A percentile compares a stretch with the other conserved stretches of the same genome.
Evolutionary conservation across 2,329 filamentous ascomycete genomes (phyloP).

Genomic region (Diplodia sapinea): DNA sequence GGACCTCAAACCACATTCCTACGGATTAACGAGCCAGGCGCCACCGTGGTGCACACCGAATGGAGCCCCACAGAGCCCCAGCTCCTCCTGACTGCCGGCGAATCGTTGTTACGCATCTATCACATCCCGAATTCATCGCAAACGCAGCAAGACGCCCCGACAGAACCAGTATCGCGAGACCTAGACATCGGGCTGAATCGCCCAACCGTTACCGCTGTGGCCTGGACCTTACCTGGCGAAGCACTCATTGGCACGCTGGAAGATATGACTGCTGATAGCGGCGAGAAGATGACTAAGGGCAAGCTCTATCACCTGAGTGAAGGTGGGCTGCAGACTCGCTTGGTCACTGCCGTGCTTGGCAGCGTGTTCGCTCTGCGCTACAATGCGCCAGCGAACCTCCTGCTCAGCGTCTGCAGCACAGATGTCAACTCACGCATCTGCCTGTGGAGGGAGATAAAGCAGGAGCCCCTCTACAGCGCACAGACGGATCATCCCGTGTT

Average conservation of each 20-base stretch:
- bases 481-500: conserved; percentile 50
- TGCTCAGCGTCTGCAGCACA: conserved; percentile 48
- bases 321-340: conserved; percentile 40
- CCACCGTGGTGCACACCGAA: conserved; percentile 43
- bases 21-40: conserved; percentile 37
- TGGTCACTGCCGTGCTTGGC: conserved; percentile 47
- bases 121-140: conserved; percentile 37
- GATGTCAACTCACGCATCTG: conserved; percentile 48
- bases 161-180: conserved; percentile 29
- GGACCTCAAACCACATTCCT: conserved; percentile 40
- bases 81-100: conserved; percentile 44
- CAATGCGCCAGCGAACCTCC: conserved; percentile 43
- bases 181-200: conserved; percentile 37
- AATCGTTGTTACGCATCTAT: conserved; percentile 45
- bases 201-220: conserved; percentile 45
- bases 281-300: conserved; percentile 47
- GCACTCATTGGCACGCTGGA: conserved; percentile 45
- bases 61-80: conserved; percentile 45
- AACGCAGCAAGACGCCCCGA: conserved; percentile 24
- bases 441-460: conserved; percentile 43
- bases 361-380: conserved; percentile 47
- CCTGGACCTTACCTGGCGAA: conserved; percentile 45
- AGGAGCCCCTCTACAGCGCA: conserved; percentile 49
- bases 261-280: conserved; percentile 44
- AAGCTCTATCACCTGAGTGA: conserved; percentile 44